These are phyloP conservation scores for Coniochaeta sp. DNA, from an alignment of 2,329 filamentous ascomycete genomes.

Conservation along the genomic window DNA sequence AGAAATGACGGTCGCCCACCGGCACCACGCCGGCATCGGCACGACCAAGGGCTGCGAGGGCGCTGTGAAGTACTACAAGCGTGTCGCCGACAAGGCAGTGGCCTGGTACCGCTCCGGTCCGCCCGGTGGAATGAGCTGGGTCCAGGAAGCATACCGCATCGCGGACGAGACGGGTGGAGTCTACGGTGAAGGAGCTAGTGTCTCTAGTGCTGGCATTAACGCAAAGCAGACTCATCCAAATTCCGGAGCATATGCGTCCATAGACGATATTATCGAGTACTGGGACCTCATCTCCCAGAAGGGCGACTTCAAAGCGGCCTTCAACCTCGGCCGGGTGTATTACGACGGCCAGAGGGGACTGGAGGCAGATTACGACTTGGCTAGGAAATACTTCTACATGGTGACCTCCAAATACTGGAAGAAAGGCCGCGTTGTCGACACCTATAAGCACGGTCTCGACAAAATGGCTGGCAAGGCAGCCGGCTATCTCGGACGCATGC, in stretches of 20 bases:
- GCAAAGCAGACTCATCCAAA: slow-evolving; percentile 66
- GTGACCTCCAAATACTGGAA: slow-evolving; percentile 78
- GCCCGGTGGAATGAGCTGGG: slow-evolving; percentile 75
- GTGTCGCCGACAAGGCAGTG: slow-evolving; percentile 88
- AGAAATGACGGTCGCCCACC: slow-evolving; percentile 88
- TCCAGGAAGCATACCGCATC: slow-evolving; percentile 73
- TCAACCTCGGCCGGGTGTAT: slow-evolving; percentile 77
- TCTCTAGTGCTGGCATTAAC: slow-evolving; percentile 77
- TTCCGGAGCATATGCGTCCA: slow-evolving; percentile 74
- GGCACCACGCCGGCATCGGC: slow-evolving; percentile 79
- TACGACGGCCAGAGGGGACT: slow-evolving; percentile 79
- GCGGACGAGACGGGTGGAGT: slow-evolving; percentile 88
- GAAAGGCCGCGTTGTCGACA: slow-evolving; percentile 65
- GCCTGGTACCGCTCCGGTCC: slow-evolving; percentile 82
- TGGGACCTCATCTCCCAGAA: slow-evolving; percentile 85
- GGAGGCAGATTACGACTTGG: slow-evolving; percentile 63
- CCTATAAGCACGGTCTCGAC: slow-evolving; percentile 63
- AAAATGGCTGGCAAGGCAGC: slow-evolving; percentile 77
- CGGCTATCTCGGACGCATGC: slow-evolving; percentile 84
- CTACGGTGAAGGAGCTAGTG: slow-evolving; percentile 92
- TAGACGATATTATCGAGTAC: slow-evolving; percentile 93
- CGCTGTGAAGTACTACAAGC: slow-evolving; percentile 83
- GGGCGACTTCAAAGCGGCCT: slow-evolving; percentile 80
- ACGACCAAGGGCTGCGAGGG: slow-evolving; percentile 79
- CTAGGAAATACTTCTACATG: slow-evolving; percentile 73